Percentiles rank a stretch among this genome's conserved stretches.
phyloP scores from a whole-genome alignment of 1,284 basidiomycete species.

The Xanthoconium separans region DNA sequence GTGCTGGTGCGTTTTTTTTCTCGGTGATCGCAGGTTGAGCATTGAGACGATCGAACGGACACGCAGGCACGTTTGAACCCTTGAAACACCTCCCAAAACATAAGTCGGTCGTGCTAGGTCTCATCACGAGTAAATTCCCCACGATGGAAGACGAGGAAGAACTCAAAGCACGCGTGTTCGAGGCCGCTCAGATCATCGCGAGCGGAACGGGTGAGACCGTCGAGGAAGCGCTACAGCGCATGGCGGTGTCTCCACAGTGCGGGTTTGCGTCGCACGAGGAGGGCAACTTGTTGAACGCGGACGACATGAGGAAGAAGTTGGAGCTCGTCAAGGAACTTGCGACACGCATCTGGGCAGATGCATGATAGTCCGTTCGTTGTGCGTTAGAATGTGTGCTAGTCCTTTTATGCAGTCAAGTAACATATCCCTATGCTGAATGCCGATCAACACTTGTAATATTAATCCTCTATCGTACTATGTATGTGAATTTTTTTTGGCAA shows the following conservation, averaged over 20 bases:
- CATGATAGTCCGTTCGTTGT: slow-evolving; percentile 6
- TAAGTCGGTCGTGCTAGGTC: slow-evolving; percentile 71
- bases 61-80: slow-evolving; percentile 51
- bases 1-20: too few relatives aligned
- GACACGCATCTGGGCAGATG: slow-evolving; percentile 24
- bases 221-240: slow-evolving; percentile 57
- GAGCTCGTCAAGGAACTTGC: slow-evolving; percentile 27
- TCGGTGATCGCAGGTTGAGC: too few relatives aligned
- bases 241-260: slow-evolving; percentile 73
- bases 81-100: slow-evolving; percentile 63
- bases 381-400: too few relatives aligned
- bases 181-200: slow-evolving; percentile 62
- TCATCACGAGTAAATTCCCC: slow-evolving; percentile 72
- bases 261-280: slow-evolving; percentile 72
- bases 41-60: too few relatives aligned
- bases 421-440: too few relatives aligned
- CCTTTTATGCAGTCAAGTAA: too few relatives aligned
- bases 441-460: too few relatives aligned
- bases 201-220: slow-evolving; percentile 51
- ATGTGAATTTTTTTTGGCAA: too few relatives aligned
- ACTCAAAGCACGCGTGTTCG: slow-evolving; percentile 59
- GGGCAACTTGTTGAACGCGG: slow-evolving; percentile 42
- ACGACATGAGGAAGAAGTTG: slow-evolving; percentile 27
- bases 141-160: slow-evolving; percentile 60
- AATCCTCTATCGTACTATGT: too few relatives aligned